Conservation (phyloP, 495 filamentous ascomycete species). For the Sabuloglossum arenarium region DNA sequence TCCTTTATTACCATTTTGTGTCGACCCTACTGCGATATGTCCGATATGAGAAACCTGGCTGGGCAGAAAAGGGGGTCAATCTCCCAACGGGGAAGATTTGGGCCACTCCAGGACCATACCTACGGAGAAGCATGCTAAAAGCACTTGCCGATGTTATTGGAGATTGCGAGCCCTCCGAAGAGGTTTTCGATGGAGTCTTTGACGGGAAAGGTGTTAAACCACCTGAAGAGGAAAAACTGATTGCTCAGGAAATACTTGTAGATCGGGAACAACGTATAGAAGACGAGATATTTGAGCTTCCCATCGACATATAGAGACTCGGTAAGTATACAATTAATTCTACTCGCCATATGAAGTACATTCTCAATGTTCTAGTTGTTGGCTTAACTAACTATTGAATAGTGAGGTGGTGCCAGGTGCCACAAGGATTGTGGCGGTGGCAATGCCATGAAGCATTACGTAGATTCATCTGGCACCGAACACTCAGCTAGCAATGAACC, state of each 20-base stretch:
- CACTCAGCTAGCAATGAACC: too few relatives aligned
- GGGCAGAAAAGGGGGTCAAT: background rate
- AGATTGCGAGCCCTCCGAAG: background rate
- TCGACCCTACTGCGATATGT: background rate
- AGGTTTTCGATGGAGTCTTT: background rate
- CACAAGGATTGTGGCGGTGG: too few relatives aligned
- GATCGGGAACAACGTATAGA: background rate
- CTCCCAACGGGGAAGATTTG: background rate
- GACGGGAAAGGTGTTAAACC: background rate
- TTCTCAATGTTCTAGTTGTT: too few relatives aligned
- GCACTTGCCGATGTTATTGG: background rate
- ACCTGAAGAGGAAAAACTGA: background rate
- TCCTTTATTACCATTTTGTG: slow-evolving; percentile 1
- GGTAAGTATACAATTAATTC: too few relatives aligned
- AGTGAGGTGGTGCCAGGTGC: too few relatives aligned
- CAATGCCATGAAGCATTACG: background rate
- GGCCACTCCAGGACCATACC: slow-evolving; percentile 3
- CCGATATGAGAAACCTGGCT: background rate
- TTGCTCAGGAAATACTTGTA: background rate
- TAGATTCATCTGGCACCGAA: too few relatives aligned
- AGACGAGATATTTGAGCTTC: too few relatives aligned
- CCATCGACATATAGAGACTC: too few relatives aligned
- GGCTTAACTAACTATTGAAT: too few relatives aligned
- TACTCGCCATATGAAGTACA: too few relatives aligned
- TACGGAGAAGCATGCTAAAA: background rate